Percentiles rank a stretch among this genome's conserved stretches.
Evolutionary conservation across 192 early-diverging fungal genomes (phyloP).

Genomic region (Coemansia sp.): DNA sequence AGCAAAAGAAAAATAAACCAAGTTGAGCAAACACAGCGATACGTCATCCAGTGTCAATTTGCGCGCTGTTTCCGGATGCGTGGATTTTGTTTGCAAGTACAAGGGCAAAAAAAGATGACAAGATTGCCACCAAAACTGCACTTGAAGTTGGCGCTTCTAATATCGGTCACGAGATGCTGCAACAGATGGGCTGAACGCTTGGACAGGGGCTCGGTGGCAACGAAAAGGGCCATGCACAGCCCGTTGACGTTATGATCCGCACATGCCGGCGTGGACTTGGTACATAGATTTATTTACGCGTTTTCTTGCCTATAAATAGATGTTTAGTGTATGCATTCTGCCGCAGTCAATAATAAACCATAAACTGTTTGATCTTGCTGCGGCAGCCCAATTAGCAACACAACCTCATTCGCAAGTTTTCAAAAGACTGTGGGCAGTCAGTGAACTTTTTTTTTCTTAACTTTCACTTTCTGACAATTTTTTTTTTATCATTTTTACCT

Average conservation of each 20-base stretch:
- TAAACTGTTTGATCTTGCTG: too few relatives aligned
- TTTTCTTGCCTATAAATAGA: too few relatives aligned
- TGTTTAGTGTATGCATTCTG: too few relatives aligned
- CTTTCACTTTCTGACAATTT: too few relatives aligned
- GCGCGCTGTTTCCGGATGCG: conserved; percentile 16
- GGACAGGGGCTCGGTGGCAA: conserved; percentile 44
- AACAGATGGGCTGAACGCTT: conserved; percentile 52
- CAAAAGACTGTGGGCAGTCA: too few relatives aligned
- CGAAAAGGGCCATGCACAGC: conserved; percentile 40
- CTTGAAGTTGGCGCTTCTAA: conserved; percentile 46
- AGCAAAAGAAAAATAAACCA: conserved; percentile 11
- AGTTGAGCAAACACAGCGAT: conserved; percentile 1
- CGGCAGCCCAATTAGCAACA: too few relatives aligned
- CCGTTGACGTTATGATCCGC: conserved; percentile 46
- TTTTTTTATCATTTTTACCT: too few relatives aligned
- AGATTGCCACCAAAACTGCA: conserved; percentile 33
- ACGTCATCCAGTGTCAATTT: conserved; percentile 32
- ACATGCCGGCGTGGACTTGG: conserved; percentile 46
- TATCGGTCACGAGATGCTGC: conserved; percentile 51
- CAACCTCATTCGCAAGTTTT: too few relatives aligned
- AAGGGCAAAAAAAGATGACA: conserved; percentile 43
- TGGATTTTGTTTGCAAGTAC: conserved; percentile 44
- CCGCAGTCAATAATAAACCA: too few relatives aligned
- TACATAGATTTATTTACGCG: too few relatives aligned
- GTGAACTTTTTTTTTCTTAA: too few relatives aligned